phyloP scores from a whole-genome alignment of 495 filamentous ascomycete species.

The Alectoria sarmentosa region DNA sequence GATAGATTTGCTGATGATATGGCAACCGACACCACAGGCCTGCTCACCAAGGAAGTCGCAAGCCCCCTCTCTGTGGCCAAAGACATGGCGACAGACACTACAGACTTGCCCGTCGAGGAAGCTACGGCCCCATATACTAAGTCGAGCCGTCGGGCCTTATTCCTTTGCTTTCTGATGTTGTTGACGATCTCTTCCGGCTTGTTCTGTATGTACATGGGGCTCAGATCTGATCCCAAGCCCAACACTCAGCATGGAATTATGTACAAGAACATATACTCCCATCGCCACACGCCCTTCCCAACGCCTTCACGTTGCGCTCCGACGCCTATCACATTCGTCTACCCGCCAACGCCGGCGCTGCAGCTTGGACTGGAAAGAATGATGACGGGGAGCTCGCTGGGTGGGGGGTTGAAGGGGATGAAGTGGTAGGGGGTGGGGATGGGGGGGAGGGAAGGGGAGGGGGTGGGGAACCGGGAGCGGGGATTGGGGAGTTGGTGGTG shows the following conservation, averaged over 20 bases:
- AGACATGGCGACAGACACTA: neutral
- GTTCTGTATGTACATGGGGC: neutral
- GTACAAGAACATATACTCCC: neutral
- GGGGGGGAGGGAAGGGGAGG: neutral
- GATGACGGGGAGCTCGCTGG: neutral
- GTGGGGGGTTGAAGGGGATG: neutral
- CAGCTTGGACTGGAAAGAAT: neutral
- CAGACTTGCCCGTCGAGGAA: neutral
- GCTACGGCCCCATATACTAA: neutral
- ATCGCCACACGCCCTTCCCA: neutral
- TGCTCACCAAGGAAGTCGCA: neutral
- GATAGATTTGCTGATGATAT: neutral
- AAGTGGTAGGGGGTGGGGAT: neutral
- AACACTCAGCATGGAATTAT: neutral
- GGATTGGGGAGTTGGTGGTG: neutral
- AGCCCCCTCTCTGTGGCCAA: neutral
- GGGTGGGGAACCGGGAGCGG: neutral
- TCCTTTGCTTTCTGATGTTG: neutral
- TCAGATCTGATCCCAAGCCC: neutral
- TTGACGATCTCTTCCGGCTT: neutral
- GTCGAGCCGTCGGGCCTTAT: neutral
- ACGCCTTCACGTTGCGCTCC: neutral
- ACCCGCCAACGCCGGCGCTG: neutral
- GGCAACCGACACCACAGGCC: neutral
- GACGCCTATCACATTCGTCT: neutral